phyloP scores from a whole-genome alignment of 2,329 filamentous ascomycete genomes.

The Taxawa tesnikishii region DNA sequence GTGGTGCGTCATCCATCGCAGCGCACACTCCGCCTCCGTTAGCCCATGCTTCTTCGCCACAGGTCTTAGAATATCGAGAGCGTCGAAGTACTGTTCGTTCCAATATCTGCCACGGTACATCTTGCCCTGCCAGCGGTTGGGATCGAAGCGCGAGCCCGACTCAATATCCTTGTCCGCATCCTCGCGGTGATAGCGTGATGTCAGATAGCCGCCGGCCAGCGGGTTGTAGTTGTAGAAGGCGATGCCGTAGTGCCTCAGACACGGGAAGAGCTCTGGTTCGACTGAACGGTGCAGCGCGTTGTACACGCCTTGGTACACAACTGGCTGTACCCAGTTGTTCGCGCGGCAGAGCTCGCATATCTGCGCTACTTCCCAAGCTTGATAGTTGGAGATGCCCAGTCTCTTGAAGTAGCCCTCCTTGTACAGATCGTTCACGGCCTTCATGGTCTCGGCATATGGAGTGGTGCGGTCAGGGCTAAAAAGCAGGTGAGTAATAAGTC shows the following conservation, averaged over 20 bases:
- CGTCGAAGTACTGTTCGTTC: slow-evolving; percentile 30
- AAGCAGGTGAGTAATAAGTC: not conserved
- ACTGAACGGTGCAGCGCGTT: slow-evolving; percentile 25
- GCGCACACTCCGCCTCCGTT: slow-evolving; percentile 28
- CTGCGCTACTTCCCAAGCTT: slow-evolving; percentile 33
- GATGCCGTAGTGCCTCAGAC: slow-evolving; percentile 30
- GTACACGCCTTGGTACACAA: slow-evolving; percentile 36
- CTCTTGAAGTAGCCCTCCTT: slow-evolving; percentile 32
- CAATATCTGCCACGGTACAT: slow-evolving; percentile 27
- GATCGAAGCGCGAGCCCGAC: slow-evolving; percentile 26
- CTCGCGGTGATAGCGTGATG: slow-evolving; percentile 25
- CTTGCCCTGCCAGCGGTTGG: slow-evolving; percentile 24
- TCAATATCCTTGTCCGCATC: slow-evolving; percentile 23
- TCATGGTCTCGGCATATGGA: slow-evolving; percentile 34
- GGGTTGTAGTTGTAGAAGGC: slow-evolving; percentile 30
- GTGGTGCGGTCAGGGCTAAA: slow-evolving; percentile 32
- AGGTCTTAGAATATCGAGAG: slow-evolving; percentile 26
- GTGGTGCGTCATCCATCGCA: slow-evolving; percentile 36
- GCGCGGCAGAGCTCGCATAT: slow-evolving; percentile 32
- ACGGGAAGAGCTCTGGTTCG: slow-evolving; percentile 30
- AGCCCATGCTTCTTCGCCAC: slow-evolving; percentile 27
- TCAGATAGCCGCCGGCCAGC: slow-evolving; percentile 34
- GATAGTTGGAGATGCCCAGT: slow-evolving; percentile 35
- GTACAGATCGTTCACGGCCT: slow-evolving; percentile 33
- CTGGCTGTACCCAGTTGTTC: slow-evolving; percentile 30